Evolutionary conservation across 768 basidiomycete species (phyloP), one percentile per base, ranked within the genome.

Genomic region (Collybia nuda): DNA sequence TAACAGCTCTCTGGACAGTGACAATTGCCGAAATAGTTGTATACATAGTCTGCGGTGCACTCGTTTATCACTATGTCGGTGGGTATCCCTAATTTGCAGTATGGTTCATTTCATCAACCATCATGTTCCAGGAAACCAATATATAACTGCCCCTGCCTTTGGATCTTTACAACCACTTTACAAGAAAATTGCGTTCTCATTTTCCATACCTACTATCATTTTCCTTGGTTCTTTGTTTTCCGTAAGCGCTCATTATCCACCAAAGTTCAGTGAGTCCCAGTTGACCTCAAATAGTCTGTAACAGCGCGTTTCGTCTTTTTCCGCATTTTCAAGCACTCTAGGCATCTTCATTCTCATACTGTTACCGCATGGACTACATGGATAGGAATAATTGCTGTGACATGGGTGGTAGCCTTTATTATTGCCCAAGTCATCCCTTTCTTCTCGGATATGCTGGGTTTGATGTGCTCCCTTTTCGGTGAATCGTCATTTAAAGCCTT

Each of bases 231-330:
- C 74, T 6, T 61, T 77, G 9, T 77, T 75, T 49, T 70, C 72
- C 18, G 69, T 74, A 49, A 48, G 65, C 32, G 28, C 23, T 43
- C n/a, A 2, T 40, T 45, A 26, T 26, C 7, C 24, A 7, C 7
- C 24, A 3, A 7, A 14, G 32, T 32, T 11, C 12, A 32, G 14
- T 11, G 32, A 32, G 32, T 11, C 14, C 14, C 9, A 14, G 12
- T 14, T 32, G 7, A 32, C 32, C 32, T 14, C 9, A 11, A 15
- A 22, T 11, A 71, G 73, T 71, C 71, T 9, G 72, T 75, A 1
- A 68, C 67, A 14, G 64, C 72, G 1, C 74, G 72, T 26, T 77
- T 75, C 58, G 59, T 75, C 28, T 77, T 77, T 66, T 73, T 77
- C 67, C 67, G 73, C 36, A 51, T 75, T 40, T 75, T 72, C 65